These are phyloP conservation scores for Beta corolliflora DNA, from an alignment of 179 eudicot genomes.

Conservation along the genomic window DNA sequence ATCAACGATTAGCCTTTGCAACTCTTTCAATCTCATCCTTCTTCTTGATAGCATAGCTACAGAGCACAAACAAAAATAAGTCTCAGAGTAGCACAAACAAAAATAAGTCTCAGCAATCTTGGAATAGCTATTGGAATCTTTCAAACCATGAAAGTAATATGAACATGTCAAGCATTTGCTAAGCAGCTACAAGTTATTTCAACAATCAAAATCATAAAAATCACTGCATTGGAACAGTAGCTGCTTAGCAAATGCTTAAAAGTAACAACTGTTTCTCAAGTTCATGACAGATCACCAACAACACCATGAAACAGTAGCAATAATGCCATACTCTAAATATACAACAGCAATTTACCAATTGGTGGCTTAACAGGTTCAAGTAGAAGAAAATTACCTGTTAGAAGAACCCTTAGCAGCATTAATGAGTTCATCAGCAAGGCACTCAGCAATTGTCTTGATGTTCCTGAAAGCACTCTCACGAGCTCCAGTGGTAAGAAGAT, in stretches of 20 bases:
- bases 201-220: no score
- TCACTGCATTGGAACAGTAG: no score
- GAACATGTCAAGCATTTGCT: not conserved
- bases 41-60: constrained; percentile 78
- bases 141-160: not conserved
- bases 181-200: not conserved
- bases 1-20: constrained; percentile 62
- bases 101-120: not conserved
- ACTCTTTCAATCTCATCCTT: constrained; percentile 85
- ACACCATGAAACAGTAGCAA: not conserved
- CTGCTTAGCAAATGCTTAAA: no score
- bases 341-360: not conserved
- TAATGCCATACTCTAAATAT: not conserved
- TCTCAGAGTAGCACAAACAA: no score
- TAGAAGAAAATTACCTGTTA: constrained; percentile 59
- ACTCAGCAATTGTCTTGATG: constrained; percentile 90
- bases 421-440: constrained; percentile 94
- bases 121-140: not conserved
- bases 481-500: constrained; percentile 83
- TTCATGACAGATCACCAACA: constrained; percentile 2
- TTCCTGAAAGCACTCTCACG: constrained; percentile 97
- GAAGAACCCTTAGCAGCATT: constrained; percentile 98
- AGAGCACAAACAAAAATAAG: not conserved
- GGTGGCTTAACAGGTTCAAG: not conserved
- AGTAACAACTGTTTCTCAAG: no score